A percentile compares a stretch with the other conserved stretches of the same genome.
These are phyloP conservation scores for Pythium phragmiticola DNA, from an alignment of 352 stramenopile genomes.

Conservation along the genomic window DNA sequence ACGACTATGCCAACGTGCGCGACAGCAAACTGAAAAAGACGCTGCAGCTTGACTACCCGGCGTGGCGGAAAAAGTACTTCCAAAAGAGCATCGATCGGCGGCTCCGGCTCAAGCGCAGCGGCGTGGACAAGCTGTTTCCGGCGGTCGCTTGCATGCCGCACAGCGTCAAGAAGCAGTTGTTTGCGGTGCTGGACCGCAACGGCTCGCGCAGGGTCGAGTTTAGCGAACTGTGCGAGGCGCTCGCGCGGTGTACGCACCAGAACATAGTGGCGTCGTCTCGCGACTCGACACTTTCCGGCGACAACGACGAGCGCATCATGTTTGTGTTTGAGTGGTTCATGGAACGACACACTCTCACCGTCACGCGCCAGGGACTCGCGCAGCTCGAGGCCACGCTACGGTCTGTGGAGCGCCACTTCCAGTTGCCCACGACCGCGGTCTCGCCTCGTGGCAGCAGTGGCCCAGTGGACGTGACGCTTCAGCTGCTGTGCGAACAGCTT, in stretches of 20 bases:
- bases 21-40: constrained; percentile 18
- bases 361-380: constrained; percentile 36
- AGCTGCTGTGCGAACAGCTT: constrained; percentile 23
- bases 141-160: constrained; percentile 34
- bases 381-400: constrained; percentile 36
- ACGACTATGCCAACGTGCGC: constrained; percentile 23
- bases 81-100: constrained; percentile 38
- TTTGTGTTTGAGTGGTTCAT: constrained; percentile 66
- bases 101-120: constrained; percentile 40
- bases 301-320: constrained; percentile 29
- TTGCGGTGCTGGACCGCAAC: constrained; percentile 50
- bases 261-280: neutral
- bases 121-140: constrained; percentile 63
- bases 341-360: constrained; percentile 25
- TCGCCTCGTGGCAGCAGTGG: neutral
- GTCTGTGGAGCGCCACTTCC: constrained; percentile 14
- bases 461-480: constrained; percentile 9
- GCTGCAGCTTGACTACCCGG: constrained; percentile 26
- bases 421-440: constrained; percentile 21
- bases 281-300: neutral
- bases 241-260: constrained; percentile 37
- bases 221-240: constrained; percentile 58
- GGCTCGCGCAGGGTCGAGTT: constrained; percentile 52
- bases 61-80: constrained; percentile 46
- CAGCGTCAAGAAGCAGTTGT: constrained; percentile 38